phyloP scores from a whole-genome alignment of 140 eudicot species.

The Senecio squalidus region DNA sequence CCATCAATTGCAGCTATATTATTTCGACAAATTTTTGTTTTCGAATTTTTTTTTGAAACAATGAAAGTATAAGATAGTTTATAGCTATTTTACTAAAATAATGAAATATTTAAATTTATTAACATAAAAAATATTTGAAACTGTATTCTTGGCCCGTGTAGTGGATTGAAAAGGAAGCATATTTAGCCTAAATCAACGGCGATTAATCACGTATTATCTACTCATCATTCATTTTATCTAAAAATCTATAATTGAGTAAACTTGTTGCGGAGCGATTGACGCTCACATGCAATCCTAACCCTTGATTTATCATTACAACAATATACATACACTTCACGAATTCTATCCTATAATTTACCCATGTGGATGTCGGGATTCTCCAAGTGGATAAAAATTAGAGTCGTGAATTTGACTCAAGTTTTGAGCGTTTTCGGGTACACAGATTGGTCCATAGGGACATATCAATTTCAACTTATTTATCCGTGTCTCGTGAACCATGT shows the following conservation, averaged over 20 bases:
- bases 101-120: not conserved
- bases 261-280: conserved; percentile 29
- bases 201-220: conserved; percentile 21
- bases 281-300: conserved; percentile 13
- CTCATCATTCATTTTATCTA: conserved; percentile 15
- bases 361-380: not conserved
- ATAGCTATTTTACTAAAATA: too few relatives aligned
- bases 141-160: not conserved
- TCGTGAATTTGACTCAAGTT: not conserved
- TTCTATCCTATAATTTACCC: not conserved
- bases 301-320: not conserved
- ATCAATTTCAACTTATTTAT: too few relatives aligned
- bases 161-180: conserved; percentile 18
- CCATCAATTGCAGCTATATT: too few relatives aligned
- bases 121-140: not conserved
- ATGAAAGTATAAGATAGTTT: too few relatives aligned
- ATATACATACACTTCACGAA: too few relatives aligned
- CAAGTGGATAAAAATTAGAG: not conserved
- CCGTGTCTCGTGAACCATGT: too few relatives aligned
- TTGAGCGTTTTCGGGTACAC: not conserved
- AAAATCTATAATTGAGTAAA: conserved; percentile 19
- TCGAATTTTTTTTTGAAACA: too few relatives aligned
- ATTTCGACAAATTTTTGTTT: too few relatives aligned
- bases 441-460: too few relatives aligned
- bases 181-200: conserved; percentile 29